Base-by-base conservation (phyloP, 192 early-diverging fungal genomes). In the Gorgonomyces haynaldii region DNA sequence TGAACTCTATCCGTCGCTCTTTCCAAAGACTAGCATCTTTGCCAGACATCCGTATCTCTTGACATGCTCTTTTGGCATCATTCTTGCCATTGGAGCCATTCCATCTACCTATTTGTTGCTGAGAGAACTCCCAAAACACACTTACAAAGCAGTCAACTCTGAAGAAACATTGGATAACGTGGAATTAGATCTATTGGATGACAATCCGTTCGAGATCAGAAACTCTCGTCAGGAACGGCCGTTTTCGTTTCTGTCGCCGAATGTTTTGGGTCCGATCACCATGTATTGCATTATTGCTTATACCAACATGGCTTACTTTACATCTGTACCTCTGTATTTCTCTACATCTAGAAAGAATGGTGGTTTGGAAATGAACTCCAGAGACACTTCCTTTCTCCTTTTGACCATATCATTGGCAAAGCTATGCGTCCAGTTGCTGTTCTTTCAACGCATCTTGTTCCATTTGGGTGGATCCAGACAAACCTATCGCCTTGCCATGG, bases 41-140 rank as follows among this genome's bases (percentile, higher is more conserved):
- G 59, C 52, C 21, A 30, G 57, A 1, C 83, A 72, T 38, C 87
- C 87, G 0, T 89, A 87, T 40, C 62, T 83, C 28, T 69, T 89
- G 2, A 83, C 86, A 5, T 86, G 86, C 32, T 46, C 81, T 22
- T 56, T 84, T 4, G 77, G 79, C 8, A 66, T 81, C 1, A 34
- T 69, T 12, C 60, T 84, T 13, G 23, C 35, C n/a, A 26, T 49
- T 0, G 46, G 32, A 24, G 21, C 46, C 9, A 7, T 36, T 1
- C n/a, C n/a, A n/a, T n/a, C n/a, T n/a, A n/a, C n/a, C n/a, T n/a
- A n/a, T n/a, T n/a, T n/a, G n/a, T n/a, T n/a, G n/a, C n/a, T n/a
- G n/a, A n/a, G n/a, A n/a, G n/a, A n/a, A n/a, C n/a, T n/a, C n/a
- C n/a, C n/a, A n/a, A n/a, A n/a, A n/a, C n/a, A n/a, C n/a, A n/a